Conservation (phyloP, 768 basidiomycete species). For the Chlorophyllum brunneum region DNA sequence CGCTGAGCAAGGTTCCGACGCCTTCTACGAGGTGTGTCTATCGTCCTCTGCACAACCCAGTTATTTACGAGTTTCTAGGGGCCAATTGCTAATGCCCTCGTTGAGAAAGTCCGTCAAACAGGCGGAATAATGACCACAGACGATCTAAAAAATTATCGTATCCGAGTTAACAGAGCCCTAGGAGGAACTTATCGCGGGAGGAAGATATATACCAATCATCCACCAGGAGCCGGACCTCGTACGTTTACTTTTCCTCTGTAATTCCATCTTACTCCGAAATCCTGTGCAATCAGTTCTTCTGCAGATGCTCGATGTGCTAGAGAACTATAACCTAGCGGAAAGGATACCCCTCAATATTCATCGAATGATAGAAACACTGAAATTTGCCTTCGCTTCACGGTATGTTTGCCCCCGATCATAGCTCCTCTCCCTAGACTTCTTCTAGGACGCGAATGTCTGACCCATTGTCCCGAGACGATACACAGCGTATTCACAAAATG, state of each 20-base stretch:
- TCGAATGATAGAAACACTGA: conserved; percentile 78
- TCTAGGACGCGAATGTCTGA: conserved; percentile 80
- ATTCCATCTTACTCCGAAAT: not conserved
- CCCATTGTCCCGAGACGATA: conserved; percentile 59
- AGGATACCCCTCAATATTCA: conserved; percentile 68
- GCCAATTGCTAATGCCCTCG: conserved; percentile 73
- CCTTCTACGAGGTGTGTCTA: conserved; percentile 69
- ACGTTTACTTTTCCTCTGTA: conserved; percentile 13
- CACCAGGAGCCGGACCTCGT: conserved; percentile 83
- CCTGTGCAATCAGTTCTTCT: conserved; percentile 51
- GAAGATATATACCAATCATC: conserved; percentile 79
- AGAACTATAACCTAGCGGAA: conserved; percentile 59
- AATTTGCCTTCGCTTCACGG: conserved; percentile 61
- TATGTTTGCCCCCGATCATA: conserved; percentile 16
- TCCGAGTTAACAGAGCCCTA: conserved; percentile 69
- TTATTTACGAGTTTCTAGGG: conserved; percentile 42
- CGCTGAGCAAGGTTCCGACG: conserved; percentile 71
- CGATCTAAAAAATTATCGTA: conserved; percentile 70
- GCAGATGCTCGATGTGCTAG: conserved; percentile 88
- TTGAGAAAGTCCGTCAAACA: conserved; percentile 62
- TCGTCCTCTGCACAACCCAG: conserved; percentile 6
- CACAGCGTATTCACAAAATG: conserved; percentile 56
- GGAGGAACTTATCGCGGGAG: conserved; percentile 72
- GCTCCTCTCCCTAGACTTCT: not conserved
- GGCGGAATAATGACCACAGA: conserved; percentile 79